These are phyloP conservation scores for Avena eriantha DNA, from an alignment of 176 grass and related monocot genomes.

Conservation along the genomic window DNA sequence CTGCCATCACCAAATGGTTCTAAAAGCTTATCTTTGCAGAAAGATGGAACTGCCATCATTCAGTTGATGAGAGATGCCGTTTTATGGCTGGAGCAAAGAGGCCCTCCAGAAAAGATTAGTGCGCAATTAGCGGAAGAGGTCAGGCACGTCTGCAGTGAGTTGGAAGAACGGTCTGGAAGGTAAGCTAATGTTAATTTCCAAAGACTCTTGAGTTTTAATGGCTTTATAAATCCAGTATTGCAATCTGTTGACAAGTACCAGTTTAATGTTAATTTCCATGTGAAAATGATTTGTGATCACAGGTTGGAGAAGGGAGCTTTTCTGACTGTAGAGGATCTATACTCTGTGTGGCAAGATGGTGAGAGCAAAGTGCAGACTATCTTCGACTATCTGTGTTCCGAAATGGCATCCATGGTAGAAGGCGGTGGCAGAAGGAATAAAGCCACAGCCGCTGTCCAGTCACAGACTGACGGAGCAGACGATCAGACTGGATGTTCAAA, in stretches of 20 bases:
- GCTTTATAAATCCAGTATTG: neutral
- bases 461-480: neutral
- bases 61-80: constrained; percentile 35
- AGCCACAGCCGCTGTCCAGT: neutral
- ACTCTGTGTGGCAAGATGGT: constrained; percentile 42
- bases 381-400: constrained; percentile 24
- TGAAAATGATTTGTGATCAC: neutral
- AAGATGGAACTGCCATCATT: constrained; percentile 19
- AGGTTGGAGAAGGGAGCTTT: constrained; percentile 21
- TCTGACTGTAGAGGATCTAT: constrained; percentile 24
- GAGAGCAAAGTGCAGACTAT: constrained; percentile 42
- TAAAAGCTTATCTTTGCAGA: constrained; percentile 41
- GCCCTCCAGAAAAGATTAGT: constrained; percentile 15
- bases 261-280: neutral
- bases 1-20: neutral
- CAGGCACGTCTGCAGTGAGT: constrained; percentile 21
- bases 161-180: constrained; percentile 29
- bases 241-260: neutral
- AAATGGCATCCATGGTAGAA: constrained; percentile 8
- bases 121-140: constrained; percentile 40
- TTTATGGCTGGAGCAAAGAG: constrained; percentile 28
- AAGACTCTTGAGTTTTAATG: neutral
- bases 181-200: constrained; percentile 31
- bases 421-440: neutral
- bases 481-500: constrained; percentile 12